A percentile compares a stretch with the other conserved stretches of the same genome.
Evolutionary conservation across 176 grass and related monocot genomes (phyloP).

Genomic region (Lolium perenne): DNA sequence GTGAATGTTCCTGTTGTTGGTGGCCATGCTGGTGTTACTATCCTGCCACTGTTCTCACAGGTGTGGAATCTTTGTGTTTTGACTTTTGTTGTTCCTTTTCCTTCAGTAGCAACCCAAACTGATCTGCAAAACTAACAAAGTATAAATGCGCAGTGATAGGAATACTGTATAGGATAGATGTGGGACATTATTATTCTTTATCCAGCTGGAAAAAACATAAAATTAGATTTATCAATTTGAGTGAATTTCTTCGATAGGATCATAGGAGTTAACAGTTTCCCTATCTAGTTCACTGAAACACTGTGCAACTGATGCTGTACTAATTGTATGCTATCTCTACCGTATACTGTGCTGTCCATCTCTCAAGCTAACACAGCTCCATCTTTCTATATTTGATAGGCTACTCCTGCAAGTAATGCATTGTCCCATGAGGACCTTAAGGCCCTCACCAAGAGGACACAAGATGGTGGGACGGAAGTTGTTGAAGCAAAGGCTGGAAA

Average conservation of each 20-base stretch:
- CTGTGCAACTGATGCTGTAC: background rate
- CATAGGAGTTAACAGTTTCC: background rate
- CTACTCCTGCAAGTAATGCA: constrained; percentile 70
- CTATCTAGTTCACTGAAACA: background rate
- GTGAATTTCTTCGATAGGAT: background rate
- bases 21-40: constrained; percentile 89
- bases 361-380: background rate
- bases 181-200: background rate
- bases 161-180: background rate
- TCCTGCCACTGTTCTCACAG: constrained; percentile 91
- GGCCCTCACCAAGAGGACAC: constrained; percentile 94
- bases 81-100: background rate
- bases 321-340: background rate
- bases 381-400: constrained; percentile 46
- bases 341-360: background rate
- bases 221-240: background rate
- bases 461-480: constrained; percentile 95
- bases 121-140: background rate
- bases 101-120: background rate
- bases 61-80: constrained; percentile 15
- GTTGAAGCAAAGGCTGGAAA: constrained; percentile 98
- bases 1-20: constrained; percentile 73
- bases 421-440: constrained; percentile 73
- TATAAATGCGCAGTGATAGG: background rate
- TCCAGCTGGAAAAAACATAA: background rate